phyloP scores from a whole-genome alignment of 2,329 filamentous ascomycete species.

The Cladosporium halotolerans region DNA sequence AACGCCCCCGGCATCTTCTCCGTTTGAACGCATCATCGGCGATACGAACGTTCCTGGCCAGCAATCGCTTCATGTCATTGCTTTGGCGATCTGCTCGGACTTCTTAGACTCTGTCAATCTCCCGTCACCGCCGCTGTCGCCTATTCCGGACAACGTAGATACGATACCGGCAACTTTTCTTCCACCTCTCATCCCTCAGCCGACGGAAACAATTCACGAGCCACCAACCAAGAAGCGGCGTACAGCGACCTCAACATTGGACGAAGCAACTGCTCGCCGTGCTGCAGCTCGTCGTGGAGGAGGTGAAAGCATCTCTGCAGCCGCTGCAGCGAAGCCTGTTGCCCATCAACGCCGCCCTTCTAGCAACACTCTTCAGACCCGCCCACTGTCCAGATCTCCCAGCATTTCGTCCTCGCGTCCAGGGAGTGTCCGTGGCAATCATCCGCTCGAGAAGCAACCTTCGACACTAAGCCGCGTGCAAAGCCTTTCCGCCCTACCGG shows the following conservation, averaged over 20 bases:
- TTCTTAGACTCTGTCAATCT: constrained; percentile 23
- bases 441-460: constrained; percentile 14
- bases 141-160: constrained; percentile 8
- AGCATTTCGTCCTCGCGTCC: constrained; percentile 24
- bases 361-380: constrained; percentile 21
- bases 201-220: constrained; percentile 19
- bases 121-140: constrained; percentile 24
- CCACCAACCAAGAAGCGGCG: constrained; percentile 36
- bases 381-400: constrained; percentile 26
- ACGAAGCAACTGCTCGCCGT: constrained; percentile 40
- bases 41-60: background rate
- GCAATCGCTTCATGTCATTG: constrained; percentile 29
- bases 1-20: constrained; percentile 31
- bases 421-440: constrained; percentile 15
- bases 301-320: constrained; percentile 38
- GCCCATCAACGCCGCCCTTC: constrained; percentile 28
- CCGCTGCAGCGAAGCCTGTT: constrained; percentile 31
- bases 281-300: constrained; percentile 38
- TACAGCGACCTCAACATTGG: constrained; percentile 38
- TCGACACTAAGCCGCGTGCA: constrained; percentile 24
- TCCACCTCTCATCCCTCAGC: constrained; percentile 5
- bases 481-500: constrained; percentile 14
- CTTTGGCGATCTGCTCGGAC: constrained; percentile 40
- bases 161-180: constrained; percentile 21
- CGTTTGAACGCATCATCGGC: constrained; percentile 5